Evolutionary conservation across 176 grass and related monocot species (phyloP).

Genomic region (Eleusine coracana): DNA sequence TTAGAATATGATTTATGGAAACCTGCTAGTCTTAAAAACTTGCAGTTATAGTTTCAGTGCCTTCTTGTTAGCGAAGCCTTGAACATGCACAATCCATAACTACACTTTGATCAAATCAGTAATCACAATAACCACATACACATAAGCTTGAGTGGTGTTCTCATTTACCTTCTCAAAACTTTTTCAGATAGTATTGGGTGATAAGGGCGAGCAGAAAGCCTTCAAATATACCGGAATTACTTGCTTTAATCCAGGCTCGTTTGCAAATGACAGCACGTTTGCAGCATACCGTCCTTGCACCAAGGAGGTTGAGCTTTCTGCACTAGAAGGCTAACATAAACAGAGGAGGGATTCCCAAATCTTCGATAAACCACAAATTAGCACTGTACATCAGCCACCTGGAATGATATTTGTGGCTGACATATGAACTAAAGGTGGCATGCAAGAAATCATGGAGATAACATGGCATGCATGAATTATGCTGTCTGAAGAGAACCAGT

Average conservation of each 20-base stretch:
- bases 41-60: slow-evolving; percentile 16
- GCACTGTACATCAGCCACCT: slow-evolving; percentile 7
- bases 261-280: slow-evolving; percentile 81
- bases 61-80: slow-evolving; percentile 12
- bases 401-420: slow-evolving; percentile 19
- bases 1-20: slow-evolving; percentile 21
- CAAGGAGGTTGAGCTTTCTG: slow-evolving; percentile 92
- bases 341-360: not conserved
- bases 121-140: not conserved
- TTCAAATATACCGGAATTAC: slow-evolving; percentile 98
- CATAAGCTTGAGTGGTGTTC: slow-evolving; percentile 21
- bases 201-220: slow-evolving; percentile 93
- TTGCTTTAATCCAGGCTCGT: slow-evolving; percentile 97
- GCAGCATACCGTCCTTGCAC: slow-evolving; percentile 93
- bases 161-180: slow-evolving; percentile 39
- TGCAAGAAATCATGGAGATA: slow-evolving; percentile 1
- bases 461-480: not conserved
- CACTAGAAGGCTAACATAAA: slow-evolving; percentile 63
- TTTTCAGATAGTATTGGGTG: slow-evolving; percentile 88
- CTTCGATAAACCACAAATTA: not conserved
- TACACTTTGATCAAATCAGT: not conserved
- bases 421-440: not conserved
- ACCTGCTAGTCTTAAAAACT: not conserved
- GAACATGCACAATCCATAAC: slow-evolving; percentile 3
- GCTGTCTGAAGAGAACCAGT: slow-evolving; percentile 10